Conservation (phyloP, 352 stramenopile genomes). For the Phytophthora hybrid region DNA sequence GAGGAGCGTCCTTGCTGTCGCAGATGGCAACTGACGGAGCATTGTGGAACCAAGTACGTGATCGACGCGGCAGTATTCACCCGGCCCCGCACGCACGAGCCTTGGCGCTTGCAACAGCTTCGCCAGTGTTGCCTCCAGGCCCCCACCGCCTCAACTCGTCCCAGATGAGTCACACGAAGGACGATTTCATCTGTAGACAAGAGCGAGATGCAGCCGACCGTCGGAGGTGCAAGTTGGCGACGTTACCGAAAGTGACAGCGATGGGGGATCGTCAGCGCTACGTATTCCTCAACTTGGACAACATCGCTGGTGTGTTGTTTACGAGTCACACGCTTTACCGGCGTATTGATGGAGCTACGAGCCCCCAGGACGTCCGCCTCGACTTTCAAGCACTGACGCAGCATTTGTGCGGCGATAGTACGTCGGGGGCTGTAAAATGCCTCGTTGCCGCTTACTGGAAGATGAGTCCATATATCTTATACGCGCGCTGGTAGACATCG, state of each 20-base stretch:
- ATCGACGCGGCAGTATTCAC: not conserved
- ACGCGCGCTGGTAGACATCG: slow-evolving; percentile 3
- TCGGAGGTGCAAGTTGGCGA: not conserved
- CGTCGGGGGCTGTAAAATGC: not conserved
- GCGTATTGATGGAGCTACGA: slow-evolving; percentile 14
- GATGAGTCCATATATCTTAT: slow-evolving; percentile 2
- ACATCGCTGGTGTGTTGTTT: slow-evolving; percentile 18
- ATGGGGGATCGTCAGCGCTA: slow-evolving; percentile 11
- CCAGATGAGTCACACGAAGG: not conserved
- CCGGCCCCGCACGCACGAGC: slow-evolving; percentile 2
- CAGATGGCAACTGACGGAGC: not conserved
- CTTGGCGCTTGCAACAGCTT: slow-evolving; percentile 5
- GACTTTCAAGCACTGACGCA: slow-evolving; percentile 20
- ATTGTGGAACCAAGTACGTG: slow-evolving; percentile 10
- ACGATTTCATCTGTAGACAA: not conserved
- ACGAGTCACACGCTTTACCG: slow-evolving; percentile 16
- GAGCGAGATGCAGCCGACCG: slow-evolving; percentile 8
- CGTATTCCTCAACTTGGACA: slow-evolving; percentile 30
- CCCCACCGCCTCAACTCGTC: not conserved
- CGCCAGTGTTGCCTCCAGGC: not conserved
- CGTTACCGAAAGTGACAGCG: slow-evolving; percentile 3
- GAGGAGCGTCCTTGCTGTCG: slow-evolving; percentile 4
- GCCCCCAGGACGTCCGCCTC: slow-evolving; percentile 5
- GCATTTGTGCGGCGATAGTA: slow-evolving; percentile 1
- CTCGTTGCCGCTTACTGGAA: slow-evolving; percentile 9